phyloP scores from a whole-genome alignment of 768 basidiomycete species.

The Candolleomyces efflorescens region DNA sequence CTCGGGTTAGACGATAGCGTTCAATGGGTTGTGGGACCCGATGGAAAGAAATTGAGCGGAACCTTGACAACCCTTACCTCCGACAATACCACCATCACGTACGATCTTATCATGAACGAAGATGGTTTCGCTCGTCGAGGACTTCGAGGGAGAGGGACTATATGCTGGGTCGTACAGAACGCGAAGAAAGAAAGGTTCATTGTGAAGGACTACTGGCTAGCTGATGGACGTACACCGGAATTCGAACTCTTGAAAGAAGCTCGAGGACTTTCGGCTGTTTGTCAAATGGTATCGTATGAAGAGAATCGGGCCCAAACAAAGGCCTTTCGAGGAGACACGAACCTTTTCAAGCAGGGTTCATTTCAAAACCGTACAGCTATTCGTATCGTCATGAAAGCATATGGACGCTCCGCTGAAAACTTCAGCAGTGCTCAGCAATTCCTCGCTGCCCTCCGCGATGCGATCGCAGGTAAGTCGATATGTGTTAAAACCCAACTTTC shows the following conservation, averaged over 20 bases:
- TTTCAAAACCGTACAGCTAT: background rate
- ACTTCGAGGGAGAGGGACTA: constrained; percentile 2
- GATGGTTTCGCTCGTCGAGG: background rate
- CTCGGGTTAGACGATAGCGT: constrained; percentile 1
- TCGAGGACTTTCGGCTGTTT: background rate
- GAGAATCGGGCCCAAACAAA: background rate
- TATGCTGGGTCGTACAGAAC: background rate
- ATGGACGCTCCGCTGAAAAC: background rate
- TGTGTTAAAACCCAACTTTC: no score
- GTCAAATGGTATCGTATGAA: background rate
- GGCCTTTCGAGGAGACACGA: background rate
- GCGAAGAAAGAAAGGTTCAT: background rate
- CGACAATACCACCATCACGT: background rate
- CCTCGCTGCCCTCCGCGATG: background rate
- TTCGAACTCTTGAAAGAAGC: background rate
- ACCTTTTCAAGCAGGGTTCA: no score
- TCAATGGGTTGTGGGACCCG: background rate
- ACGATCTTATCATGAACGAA: background rate
- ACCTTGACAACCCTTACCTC: background rate
- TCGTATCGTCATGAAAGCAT: background rate
- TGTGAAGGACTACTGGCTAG: background rate
- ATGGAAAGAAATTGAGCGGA: background rate
- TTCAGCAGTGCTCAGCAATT: background rate
- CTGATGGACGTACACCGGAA: background rate
- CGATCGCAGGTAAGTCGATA: background rate